These are phyloP conservation scores for Fraxinus pennsylvanica DNA, from an alignment of 257 asterid species.

Conservation along the genomic window DNA sequence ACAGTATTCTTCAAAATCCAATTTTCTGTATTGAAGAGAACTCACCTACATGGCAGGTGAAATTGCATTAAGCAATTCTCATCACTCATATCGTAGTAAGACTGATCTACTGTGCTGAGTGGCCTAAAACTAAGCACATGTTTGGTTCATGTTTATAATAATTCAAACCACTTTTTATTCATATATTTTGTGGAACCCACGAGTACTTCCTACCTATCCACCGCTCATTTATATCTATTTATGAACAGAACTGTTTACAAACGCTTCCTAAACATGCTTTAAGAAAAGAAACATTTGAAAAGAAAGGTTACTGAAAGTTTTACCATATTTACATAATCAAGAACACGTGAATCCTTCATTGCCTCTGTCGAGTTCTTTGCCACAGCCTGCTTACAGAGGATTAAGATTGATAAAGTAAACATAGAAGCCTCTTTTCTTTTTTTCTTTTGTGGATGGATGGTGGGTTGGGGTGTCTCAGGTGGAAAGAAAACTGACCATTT, in stretches of 20 bases:
- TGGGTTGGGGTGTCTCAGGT: background rate
- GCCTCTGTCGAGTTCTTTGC: constrained; percentile 77
- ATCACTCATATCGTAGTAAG: background rate
- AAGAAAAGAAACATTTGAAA: constrained; percentile 1
- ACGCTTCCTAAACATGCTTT: too few species aligned
- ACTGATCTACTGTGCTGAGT: background rate
- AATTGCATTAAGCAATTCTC: background rate
- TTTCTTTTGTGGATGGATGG: background rate
- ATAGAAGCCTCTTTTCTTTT: background rate
- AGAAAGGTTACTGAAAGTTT: constrained; percentile 9
- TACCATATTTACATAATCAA: constrained; percentile 80
- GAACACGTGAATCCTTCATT: constrained; percentile 86
- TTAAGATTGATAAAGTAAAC: background rate
- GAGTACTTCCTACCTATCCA: too few species aligned
- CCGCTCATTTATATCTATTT: too few species aligned
- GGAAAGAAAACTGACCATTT: constrained; percentile 48
- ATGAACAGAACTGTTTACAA: too few species aligned
- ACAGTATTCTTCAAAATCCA: constrained; percentile 91
- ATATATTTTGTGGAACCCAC: too few species aligned
- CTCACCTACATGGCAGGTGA: constrained; percentile 57
- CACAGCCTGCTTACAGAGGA: constrained; percentile 53
- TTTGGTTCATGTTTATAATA: too few species aligned
- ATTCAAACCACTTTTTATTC: too few species aligned
- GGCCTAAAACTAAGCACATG: background rate
- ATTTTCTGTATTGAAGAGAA: constrained; percentile 74